Evolutionary conservation across 768 basidiomycete species (phyloP), one percentile per base, ranked within the genome.

Genomic region (Leccinum subgranulosum): DNA sequence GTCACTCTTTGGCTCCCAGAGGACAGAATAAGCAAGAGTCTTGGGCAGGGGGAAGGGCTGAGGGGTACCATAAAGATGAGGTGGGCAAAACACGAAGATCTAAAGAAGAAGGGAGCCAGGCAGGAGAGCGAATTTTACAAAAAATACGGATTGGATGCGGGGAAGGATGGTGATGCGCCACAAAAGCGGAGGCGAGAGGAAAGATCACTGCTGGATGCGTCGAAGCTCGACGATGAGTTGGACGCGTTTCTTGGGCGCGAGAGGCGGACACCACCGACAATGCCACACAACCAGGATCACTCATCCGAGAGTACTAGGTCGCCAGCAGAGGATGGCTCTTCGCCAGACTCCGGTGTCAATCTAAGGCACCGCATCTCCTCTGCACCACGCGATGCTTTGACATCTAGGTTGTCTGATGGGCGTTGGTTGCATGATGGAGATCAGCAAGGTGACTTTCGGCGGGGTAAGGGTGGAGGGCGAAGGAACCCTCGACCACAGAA

Each of bases 1-100:
- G 69, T 88, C 23, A 79, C 85, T 1, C 70, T 90, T 10, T 92
- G 90, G 88, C 90, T 91, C 0, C 82, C 89, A 21, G 87, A 92
- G 66, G 84, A 90, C 54, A 83, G 90, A 28, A 87, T 92, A 49
- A 87, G 81, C 65, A 80, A 76, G 63, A 88, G 83, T 54, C 75
- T 93, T 34, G 89, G 89, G 17, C 82, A 83, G 59, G 82, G 87
- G 3, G 80, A 84, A 57, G 88, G 86, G 3, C 67, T 92, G 31
- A 85, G 83, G 65, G 90, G 86, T 12, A 64, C 69, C 6, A 79
- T 94, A 41, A 76, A 75, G 54, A 87, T 94, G 83, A 83, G 92
- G 25, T 92, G 88, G 89, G 92, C 92, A 1, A 77, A 74, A 57
- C 66, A 63, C 27, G 81, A 83, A 28, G 92, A 94, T 63, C 80